phyloP scores from a whole-genome alignment of 1,284 basidiomycete genomes.

The Ceratorhiza oryzae-sativae region DNA sequence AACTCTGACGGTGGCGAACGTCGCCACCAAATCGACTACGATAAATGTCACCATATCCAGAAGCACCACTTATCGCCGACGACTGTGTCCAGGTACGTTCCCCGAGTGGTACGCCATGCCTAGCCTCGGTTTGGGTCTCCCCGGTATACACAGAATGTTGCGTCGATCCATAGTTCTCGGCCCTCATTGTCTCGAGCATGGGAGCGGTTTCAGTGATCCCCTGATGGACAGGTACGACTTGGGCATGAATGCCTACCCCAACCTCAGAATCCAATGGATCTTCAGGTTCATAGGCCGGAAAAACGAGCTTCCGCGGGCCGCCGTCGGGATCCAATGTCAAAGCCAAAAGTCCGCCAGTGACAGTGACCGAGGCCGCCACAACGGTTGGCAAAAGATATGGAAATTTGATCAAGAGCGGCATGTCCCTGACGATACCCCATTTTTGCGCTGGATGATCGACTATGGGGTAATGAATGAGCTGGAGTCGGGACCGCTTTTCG shows the following conservation, averaged over 20 bases:
- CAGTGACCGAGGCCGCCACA: conserved; percentile 75
- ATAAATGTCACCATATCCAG: conserved; percentile 27
- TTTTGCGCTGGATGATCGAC: conserved; percentile 87
- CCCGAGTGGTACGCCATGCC: conserved; percentile 18
- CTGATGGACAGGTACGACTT: neutral
- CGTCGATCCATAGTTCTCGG: conserved; percentile 7
- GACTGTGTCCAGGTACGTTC: conserved; percentile 30
- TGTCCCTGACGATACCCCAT: conserved; percentile 72
- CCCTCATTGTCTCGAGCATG: neutral
- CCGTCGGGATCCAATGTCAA: conserved; percentile 92
- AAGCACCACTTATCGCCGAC: conserved; percentile 20
- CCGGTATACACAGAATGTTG: neutral
- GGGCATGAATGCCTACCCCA: neutral
- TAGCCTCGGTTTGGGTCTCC: neutral
- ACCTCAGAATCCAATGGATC: neutral
- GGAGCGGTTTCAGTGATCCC: neutral
- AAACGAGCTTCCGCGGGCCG: conserved; percentile 66
- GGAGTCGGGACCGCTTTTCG: neutral
- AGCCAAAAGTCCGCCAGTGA: conserved; percentile 83
- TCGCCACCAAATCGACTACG: conserved; percentile 21
- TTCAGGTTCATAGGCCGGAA: neutral
- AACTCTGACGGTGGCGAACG: conserved; percentile 9
- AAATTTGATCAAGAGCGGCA: conserved; percentile 75
- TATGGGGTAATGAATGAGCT: neutral
- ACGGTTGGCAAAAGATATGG: conserved; percentile 92